phyloP scores from a whole-genome alignment of 2,329 filamentous ascomycete genomes.

The Pseudogymnoascus verrucosus region DNA sequence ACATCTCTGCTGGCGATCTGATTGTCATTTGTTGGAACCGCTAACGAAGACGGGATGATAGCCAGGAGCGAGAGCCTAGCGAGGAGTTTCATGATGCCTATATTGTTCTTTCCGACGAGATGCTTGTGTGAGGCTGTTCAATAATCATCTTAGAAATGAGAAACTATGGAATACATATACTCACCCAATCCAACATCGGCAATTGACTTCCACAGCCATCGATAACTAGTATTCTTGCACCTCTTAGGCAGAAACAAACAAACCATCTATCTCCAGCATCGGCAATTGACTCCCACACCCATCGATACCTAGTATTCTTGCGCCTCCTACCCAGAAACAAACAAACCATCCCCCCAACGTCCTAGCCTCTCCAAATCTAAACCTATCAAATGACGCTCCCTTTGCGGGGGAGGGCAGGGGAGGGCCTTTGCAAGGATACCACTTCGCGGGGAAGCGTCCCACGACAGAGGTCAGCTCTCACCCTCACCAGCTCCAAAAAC shows the following conservation, averaged over 20 bases:
- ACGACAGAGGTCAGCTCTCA: too few species aligned
- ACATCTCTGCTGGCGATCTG: background rate
- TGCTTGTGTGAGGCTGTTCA: background rate
- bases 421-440: background rate
- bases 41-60: background rate
- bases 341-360: background rate
- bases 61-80: background rate
- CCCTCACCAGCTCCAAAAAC: too few species aligned
- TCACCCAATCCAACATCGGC: background rate
- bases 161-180: background rate
- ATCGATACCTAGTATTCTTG: too few species aligned
- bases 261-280: too few species aligned
- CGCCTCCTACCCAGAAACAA: too few species aligned
- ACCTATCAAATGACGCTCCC: background rate
- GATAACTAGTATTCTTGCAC: background rate
- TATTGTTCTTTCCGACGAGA: background rate
- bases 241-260: background rate
- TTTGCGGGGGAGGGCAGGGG: background rate
- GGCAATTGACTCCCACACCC: too few species aligned
- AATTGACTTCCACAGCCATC: background rate
- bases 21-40: background rate
- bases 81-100: constrained; percentile 1
- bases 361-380: background rate
- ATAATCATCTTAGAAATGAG: background rate
- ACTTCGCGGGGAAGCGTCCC: background rate